Evolutionary conservation across 805 yeast genomes (phyloP).

Genomic region (Babjeviella inositovora): DNA sequence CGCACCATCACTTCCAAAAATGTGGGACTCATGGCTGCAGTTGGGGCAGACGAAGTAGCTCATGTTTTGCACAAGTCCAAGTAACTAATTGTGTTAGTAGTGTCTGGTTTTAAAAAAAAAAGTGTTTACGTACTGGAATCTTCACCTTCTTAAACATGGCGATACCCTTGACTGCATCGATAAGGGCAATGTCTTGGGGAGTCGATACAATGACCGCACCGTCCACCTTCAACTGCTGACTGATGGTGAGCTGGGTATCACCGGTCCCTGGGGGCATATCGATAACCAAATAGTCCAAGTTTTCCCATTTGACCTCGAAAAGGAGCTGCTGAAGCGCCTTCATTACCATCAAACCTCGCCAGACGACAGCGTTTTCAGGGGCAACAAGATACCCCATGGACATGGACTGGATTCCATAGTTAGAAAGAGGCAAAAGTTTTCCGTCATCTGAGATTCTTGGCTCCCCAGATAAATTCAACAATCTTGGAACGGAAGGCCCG

Average conservation of each 20-base stretch:
- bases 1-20: conserved; percentile 57
- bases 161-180: conserved; percentile 70
- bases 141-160: conserved; percentile 60
- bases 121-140: conserved; percentile 25
- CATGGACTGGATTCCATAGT: conserved; percentile 72
- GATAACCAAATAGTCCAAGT: conserved; percentile 50
- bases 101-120: neutral
- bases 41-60: conserved; percentile 62
- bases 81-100: conserved; percentile 11
- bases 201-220: conserved; percentile 79
- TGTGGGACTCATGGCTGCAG: conserved; percentile 56
- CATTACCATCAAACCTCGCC: conserved; percentile 83
- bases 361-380: conserved; percentile 56
- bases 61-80: conserved; percentile 78
- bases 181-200: conserved; percentile 72
- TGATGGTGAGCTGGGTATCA: conserved; percentile 70
- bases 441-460: conserved; percentile 33
- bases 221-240: conserved; percentile 59
- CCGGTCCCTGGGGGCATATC: conserved; percentile 94
- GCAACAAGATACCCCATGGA: conserved; percentile 77
- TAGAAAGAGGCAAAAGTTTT: conserved; percentile 45
- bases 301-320: conserved; percentile 67
- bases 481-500: conserved; percentile 72
- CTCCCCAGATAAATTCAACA: conserved; percentile 54
- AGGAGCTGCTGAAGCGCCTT: conserved; percentile 75